A percentile compares a stretch with the other conserved stretches of the same genome.
Evolutionary conservation across 257 asterid genomes (phyloP).

Genomic region (Nemophila menziesii): DNA sequence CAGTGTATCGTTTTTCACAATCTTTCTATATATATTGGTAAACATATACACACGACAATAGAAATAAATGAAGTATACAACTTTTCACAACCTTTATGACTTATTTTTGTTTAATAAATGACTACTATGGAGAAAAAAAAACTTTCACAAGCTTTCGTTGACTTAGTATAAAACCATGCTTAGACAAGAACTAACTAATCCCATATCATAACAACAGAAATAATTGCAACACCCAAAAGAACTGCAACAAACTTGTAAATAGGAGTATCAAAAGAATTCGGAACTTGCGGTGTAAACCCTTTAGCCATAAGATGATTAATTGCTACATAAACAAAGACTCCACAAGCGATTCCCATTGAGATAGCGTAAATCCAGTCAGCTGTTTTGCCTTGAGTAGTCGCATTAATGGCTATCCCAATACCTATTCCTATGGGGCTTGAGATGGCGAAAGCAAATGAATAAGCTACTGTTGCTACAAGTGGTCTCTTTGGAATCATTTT

Average conservation of each 20-base stretch:
- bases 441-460: conserved; percentile 69
- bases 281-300: conserved; percentile 46
- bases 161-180: too few relatives aligned
- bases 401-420: conserved; percentile 78
- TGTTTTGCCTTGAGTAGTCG: conserved; percentile 46
- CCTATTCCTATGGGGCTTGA: conserved; percentile 86
- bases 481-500: conserved; percentile 85
- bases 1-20: too few relatives aligned
- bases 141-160: too few relatives aligned
- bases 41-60: too few relatives aligned
- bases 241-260: conserved; percentile 69
- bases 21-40: too few relatives aligned
- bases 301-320: conserved; percentile 65
- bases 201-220: conserved; percentile 87
- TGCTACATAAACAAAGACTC: conserved; percentile 70
- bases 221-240: conserved; percentile 55
- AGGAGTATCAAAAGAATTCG: conserved; percentile 41
- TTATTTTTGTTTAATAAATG: too few relatives aligned
- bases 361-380: conserved; percentile 85
- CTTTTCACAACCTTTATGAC: too few relatives aligned
- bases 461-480: conserved; percentile 40
- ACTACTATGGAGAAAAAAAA: too few relatives aligned
- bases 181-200: conserved; percentile 23
- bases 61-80: too few relatives aligned
- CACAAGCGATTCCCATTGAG: conserved; percentile 77